Evolutionary conservation across 192 early-diverging fungal species (phyloP).

Genomic region (Linnemannia exigua): DNA sequence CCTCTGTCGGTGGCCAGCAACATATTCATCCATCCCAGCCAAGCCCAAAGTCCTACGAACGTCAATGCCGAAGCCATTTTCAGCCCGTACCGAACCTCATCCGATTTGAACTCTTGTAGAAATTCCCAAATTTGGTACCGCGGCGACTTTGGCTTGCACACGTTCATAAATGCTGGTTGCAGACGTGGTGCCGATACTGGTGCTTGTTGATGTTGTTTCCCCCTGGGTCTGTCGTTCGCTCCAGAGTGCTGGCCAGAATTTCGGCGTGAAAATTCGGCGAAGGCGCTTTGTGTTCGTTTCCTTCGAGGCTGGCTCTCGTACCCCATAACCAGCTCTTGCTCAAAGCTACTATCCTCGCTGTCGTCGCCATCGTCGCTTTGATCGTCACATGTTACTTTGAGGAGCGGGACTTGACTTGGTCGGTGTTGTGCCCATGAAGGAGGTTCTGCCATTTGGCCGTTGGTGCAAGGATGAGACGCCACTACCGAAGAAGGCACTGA

Average conservation of each 20-base stretch:
- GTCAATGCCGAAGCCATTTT: conserved; percentile 60
- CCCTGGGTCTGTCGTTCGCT: not conserved
- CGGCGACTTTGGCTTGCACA: conserved; percentile 3
- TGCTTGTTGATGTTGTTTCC: too few species aligned
- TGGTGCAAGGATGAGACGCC: not conserved
- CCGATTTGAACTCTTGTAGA: conserved; percentile 32
- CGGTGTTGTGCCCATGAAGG: not conserved
- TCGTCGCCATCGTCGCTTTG: conserved; percentile 1
- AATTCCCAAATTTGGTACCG: conserved; percentile 53
- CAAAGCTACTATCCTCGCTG: conserved; percentile 1
- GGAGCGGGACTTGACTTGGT: not conserved
- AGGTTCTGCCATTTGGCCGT: not conserved
- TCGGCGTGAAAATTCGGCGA: not conserved
- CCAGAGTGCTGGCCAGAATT: not conserved
- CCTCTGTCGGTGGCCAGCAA: conserved; percentile 40
- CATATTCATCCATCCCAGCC: conserved; percentile 24
- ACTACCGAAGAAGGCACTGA: not conserved
- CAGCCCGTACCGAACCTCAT: conserved; percentile 57
- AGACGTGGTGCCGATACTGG: too few species aligned
- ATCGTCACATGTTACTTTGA: conserved; percentile 63
- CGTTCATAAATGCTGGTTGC: not conserved
- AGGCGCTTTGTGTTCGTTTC: not conserved
- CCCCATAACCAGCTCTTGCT: not conserved
- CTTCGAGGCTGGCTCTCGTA: not conserved
- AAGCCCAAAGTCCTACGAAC: conserved; percentile 52